Evolutionary conservation across 108 stramenopile species (phyloP).

Genomic region (Seminavis robusta): DNA sequence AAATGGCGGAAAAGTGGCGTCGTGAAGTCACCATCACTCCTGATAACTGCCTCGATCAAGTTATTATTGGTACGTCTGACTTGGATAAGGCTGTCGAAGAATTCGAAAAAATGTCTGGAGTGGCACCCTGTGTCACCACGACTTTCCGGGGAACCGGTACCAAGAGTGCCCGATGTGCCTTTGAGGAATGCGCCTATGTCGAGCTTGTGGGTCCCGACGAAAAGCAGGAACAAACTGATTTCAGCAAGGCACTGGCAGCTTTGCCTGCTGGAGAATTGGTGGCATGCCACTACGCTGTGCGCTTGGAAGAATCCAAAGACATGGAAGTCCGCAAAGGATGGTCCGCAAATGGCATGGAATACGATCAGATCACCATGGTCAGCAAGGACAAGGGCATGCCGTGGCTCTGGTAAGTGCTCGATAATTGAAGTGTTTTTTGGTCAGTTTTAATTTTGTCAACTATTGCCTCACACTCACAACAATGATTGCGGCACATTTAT

Average conservation of each 20-base stretch:
- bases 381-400: conserved; percentile 4
- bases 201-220: conserved; percentile 32
- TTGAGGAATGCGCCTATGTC: conserved; percentile 17
- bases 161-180: conserved; percentile 18
- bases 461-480: too few relatives aligned
- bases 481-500: too few relatives aligned
- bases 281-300: conserved; percentile 32
- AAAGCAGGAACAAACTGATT: neutral
- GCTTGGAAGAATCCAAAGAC: conserved; percentile 6
- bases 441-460: too few relatives aligned
- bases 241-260: conserved; percentile 1
- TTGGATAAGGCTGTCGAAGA: conserved; percentile 14
- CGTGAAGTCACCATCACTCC: neutral
- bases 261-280: conserved; percentile 20
- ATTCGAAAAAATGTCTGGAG: conserved; percentile 27
- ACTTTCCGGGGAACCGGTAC: conserved; percentile 23
- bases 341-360: conserved; percentile 10
- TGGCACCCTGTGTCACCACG: conserved; percentile 15
- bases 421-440: too few relatives aligned
- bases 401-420: conserved; percentile 20
- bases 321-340: conserved; percentile 10
- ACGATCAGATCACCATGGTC: conserved; percentile 29
- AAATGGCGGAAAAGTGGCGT: conserved; percentile 2
- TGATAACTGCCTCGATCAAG: conserved; percentile 21
- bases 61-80: conserved; percentile 19